Percentiles rank a stretch among this genome's conserved stretches.
phyloP scores from a whole-genome alignment of 306 rosid species.

The Pyrus pyrifolia region DNA sequence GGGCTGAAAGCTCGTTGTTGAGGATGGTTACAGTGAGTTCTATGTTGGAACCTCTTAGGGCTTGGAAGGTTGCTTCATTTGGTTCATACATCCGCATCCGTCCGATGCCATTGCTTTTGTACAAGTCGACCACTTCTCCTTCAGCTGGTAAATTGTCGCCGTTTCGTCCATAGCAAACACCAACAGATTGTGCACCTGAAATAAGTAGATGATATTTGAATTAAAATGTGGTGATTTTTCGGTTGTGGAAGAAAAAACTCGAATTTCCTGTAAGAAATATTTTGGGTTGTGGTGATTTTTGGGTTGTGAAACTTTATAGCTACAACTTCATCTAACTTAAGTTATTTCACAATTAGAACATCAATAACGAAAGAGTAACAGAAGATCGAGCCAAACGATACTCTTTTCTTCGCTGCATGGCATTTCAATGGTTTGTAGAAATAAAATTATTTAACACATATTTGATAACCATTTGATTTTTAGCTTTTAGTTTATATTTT shows the following conservation, averaged over 20 bases:
- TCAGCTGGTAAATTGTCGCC: slow-evolving; percentile 28
- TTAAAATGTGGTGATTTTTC: not conserved
- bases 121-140: slow-evolving; percentile 30
- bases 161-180: slow-evolving; percentile 44
- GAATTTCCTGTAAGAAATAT: too few relatives aligned
- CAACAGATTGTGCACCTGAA: slow-evolving; percentile 41
- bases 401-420: too few relatives aligned
- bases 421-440: too few relatives aligned
- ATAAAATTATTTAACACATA: too few relatives aligned
- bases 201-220: not conserved
- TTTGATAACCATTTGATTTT: too few relatives aligned
- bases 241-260: not conserved
- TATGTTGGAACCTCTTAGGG: slow-evolving; percentile 49
- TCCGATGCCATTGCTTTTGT: slow-evolving; percentile 21
- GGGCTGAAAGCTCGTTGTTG: slow-evolving; percentile 7
- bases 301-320: too few relatives aligned
- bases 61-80: slow-evolving; percentile 20
- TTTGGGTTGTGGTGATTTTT: too few relatives aligned
- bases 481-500: too few relatives aligned
- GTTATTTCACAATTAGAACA: too few relatives aligned
- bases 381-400: too few relatives aligned
- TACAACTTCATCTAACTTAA: too few relatives aligned
- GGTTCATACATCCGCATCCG: slow-evolving; percentile 40
- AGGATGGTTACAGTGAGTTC: slow-evolving; percentile 34
- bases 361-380: too few relatives aligned